Percentiles rank a stretch among this genome's conserved stretches.
phyloP scores from a whole-genome alignment of 345 rosid genomes.

The Clausena lansium region DNA sequence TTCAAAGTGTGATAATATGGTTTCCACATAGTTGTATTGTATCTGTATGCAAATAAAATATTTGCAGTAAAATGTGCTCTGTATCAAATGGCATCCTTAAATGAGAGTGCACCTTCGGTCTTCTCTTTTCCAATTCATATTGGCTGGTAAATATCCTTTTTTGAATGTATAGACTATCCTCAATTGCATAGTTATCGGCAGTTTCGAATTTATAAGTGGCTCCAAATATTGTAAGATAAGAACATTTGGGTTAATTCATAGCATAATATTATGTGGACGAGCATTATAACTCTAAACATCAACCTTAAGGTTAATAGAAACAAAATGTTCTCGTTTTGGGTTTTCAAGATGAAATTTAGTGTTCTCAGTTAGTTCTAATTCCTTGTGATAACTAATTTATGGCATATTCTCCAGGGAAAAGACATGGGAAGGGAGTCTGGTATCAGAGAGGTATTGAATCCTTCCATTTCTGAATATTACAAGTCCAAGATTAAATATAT shows the following conservation, averaged over 20 bases:
- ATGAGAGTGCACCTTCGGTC: neutral
- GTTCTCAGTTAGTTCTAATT: neutral
- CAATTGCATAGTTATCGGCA: no score
- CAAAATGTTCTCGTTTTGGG: neutral
- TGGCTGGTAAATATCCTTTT: neutral
- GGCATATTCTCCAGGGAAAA: slow-evolving; percentile 39
- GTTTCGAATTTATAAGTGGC: neutral
- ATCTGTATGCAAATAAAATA: neutral
- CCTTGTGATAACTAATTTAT: neutral
- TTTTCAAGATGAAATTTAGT: neutral
- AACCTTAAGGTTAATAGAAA: neutral
- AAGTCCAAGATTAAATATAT: neutral
- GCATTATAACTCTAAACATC: neutral
- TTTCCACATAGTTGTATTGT: neutral
- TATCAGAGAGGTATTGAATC: slow-evolving; percentile 57
- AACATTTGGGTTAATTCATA: neutral
- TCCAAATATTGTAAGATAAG: neutral
- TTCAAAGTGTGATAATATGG: neutral
- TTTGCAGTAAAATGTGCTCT: neutral
- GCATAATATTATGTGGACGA: neutral
- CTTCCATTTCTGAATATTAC: neutral
- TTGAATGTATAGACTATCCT: neutral
- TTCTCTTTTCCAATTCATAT: neutral
- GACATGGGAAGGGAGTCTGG: slow-evolving; percentile 34
- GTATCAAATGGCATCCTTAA: neutral